Percentiles rank a stretch among this genome's conserved stretches.
These are phyloP conservation scores for Nakataea oryzae DNA, from an alignment of 2,329 filamentous ascomycete species.

Conservation along the genomic window DNA sequence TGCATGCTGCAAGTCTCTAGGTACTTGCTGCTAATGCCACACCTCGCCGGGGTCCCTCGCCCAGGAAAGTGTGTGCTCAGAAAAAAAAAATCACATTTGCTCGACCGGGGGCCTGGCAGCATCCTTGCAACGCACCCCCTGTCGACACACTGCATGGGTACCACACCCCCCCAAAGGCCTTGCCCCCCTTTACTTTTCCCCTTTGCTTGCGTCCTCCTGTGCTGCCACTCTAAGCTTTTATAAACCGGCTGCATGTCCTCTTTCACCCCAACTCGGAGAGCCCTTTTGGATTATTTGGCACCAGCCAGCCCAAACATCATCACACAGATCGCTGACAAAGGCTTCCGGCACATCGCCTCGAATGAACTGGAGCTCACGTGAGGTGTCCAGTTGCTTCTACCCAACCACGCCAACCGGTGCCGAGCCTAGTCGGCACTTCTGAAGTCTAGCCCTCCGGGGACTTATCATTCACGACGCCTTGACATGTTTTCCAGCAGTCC, in stretches of 20 bases:
- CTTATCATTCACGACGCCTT: conserved; percentile 27
- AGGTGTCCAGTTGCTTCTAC: conserved; percentile 27
- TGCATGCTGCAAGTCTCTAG: neutral
- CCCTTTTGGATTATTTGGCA: neutral
- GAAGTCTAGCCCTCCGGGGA: neutral
- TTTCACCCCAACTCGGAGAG: neutral
- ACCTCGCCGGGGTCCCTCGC: no score
- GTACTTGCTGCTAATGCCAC: neutral
- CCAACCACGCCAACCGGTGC: conserved; percentile 22
- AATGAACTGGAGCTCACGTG: conserved; percentile 19
- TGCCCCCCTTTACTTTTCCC: neutral
- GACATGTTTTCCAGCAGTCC: conserved; percentile 48
- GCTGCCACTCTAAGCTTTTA: neutral
- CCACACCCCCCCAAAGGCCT: neutral
- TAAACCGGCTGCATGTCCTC: neutral
- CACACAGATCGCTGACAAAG: neutral
- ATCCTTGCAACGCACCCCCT: neutral
- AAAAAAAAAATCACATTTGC: neutral
- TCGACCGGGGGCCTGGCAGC: neutral
- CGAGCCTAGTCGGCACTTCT: conserved; percentile 22
- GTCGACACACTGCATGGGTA: neutral
- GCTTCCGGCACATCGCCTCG: neutral
- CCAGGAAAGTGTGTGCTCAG: no score
- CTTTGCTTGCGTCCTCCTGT: neutral
- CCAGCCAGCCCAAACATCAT: neutral